Conservation (phyloP, 257 asterid genomes). For the Nicotiana attenuata region DNA sequence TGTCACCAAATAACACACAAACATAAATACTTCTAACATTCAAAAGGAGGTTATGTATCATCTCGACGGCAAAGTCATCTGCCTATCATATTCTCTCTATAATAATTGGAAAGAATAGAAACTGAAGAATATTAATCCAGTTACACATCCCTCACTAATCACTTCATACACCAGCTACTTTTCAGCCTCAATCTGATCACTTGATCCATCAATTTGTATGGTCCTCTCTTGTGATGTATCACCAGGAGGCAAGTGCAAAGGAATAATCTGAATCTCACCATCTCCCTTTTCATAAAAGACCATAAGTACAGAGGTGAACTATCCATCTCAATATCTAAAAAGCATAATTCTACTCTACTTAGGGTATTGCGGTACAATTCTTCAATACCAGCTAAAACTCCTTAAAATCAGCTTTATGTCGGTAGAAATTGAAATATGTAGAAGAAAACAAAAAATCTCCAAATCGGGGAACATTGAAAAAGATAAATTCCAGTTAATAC, state of each 20-base stretch:
- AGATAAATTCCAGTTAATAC: too few species aligned
- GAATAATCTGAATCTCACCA: not conserved
- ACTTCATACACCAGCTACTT: conserved; percentile 26
- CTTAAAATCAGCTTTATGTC: too few species aligned
- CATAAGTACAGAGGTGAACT: too few species aligned
- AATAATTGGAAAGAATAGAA: not conserved
- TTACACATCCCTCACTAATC: conserved; percentile 17
- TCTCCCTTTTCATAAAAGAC: too few species aligned
- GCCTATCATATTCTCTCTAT: not conserved
- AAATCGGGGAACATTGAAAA: too few species aligned
- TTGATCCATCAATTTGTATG: conserved; percentile 23
- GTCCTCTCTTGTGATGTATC: conserved; percentile 22
- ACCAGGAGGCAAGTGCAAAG: conserved; percentile 30
- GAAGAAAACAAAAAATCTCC: too few species aligned
- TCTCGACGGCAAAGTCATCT: not conserved
- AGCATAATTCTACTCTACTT: too few species aligned
- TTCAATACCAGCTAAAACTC: too few species aligned
- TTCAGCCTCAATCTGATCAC: conserved; percentile 23
- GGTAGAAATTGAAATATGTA: too few species aligned
- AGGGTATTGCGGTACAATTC: too few species aligned
- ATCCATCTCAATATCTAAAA: too few species aligned
- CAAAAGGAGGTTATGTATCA: not conserved
- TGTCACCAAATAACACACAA: not conserved
- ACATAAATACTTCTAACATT: not conserved
- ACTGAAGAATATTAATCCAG: not conserved